Evolutionary conservation across 257 asterid species (phyloP).

Genomic region (Coffea canephora): DNA sequence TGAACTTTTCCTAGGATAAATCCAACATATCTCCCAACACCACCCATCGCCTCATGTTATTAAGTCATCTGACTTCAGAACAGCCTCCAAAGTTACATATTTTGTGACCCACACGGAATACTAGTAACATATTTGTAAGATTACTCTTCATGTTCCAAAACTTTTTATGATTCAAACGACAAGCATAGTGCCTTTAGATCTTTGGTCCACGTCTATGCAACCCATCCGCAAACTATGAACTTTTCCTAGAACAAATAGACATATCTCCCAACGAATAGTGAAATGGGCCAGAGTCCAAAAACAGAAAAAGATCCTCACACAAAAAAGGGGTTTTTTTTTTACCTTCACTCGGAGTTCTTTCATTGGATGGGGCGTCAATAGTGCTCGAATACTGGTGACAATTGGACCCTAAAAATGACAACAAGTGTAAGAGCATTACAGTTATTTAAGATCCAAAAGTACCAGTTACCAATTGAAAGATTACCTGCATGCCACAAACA

Average conservation of each 20-base stretch:
- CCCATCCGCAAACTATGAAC: background rate
- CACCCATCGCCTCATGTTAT: background rate
- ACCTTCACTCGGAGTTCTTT: slow-evolving; percentile 99
- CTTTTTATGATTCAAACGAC: no score
- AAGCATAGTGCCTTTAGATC: no score
- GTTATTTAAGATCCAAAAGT: slow-evolving; percentile 12
- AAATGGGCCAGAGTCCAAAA: background rate
- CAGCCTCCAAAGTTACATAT: no score
- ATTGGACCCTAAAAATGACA: slow-evolving; percentile 74
- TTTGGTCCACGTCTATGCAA: no score
- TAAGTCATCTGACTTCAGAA: no score
- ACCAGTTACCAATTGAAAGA: slow-evolving; percentile 17
- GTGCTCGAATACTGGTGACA: slow-evolving; percentile 81
- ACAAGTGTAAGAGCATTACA: slow-evolving; percentile 11
- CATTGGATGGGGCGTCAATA: slow-evolving; percentile 98
- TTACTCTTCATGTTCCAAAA: no score
- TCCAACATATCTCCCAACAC: background rate
- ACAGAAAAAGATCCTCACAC: background rate
- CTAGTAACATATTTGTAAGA: no score
- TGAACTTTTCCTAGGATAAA: background rate
- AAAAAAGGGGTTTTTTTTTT: slow-evolving; percentile 7
- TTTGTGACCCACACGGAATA: no score
- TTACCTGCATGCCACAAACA: slow-evolving; percentile 93
- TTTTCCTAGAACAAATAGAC: background rate
- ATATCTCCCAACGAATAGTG: background rate